Evolutionary conservation across 2,329 filamentous ascomycete genomes (phyloP), one percentile per base, ranked within the genome.

Genomic region (Phyllosticta paracitricarpa): DNA sequence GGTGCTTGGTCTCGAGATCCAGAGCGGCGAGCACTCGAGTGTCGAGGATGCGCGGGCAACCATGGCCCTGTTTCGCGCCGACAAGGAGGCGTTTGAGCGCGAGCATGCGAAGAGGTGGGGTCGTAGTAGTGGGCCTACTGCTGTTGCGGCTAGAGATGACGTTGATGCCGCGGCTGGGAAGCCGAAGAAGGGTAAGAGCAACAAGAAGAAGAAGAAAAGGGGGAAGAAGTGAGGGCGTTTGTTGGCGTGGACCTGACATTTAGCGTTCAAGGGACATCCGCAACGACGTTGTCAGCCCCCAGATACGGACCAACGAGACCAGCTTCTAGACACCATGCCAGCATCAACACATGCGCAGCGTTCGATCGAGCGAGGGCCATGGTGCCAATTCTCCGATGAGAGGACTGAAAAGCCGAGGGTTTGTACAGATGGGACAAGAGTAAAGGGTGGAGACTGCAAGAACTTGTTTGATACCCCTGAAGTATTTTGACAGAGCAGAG

Each of bases 51-150:
- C 94, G 1, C 81, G 91, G 66, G 91, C 89, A 4, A 87, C 91
- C 0, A 97, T 99, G 91, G 77, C 93, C 61, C 77, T 99, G 52
- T 97, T 96, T 70, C 82, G 89, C 64, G 84, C 85, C 66, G 84
- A 91, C 72, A 97, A 97, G 76, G 80, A 86, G 19, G 88, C 82
- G 0, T 97, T 99, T 70, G 94, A 97, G 71, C 78, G 85, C 62
- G 90, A 96, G 71, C 85, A 91, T 72, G 78, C 86, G 61, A 86
- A 84, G 72, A 84, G 82, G 62, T 94, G 71, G 62, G 70, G 71
- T 61, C 19, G 65, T 63, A n/a, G 40, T 4, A 17, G 14, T n/a
- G 40, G 40, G 4, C 10, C 10, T 40, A 10, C 33, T 40, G 1
- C 69, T 69, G 4, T 92, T 75, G 22, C 14, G 30, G 14, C 54